Evolutionary conservation across 2,329 filamentous ascomycete genomes (phyloP), one percentile per base, ranked within the genome.

Genomic region (Coniella lustricola): DNA sequence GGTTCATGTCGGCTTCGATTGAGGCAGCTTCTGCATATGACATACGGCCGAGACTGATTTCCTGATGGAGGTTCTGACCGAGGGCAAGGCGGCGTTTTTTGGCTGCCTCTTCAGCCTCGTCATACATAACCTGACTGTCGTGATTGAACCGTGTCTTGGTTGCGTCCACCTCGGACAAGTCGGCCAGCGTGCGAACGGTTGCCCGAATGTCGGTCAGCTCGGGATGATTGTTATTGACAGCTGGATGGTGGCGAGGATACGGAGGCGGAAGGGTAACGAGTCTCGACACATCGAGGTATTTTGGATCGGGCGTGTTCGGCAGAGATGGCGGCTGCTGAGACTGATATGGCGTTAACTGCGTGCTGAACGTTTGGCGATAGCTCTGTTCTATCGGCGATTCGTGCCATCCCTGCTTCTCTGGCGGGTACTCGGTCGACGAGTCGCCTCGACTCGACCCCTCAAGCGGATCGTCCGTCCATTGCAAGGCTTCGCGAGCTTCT

Each of bases 221-320:
- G 0, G 93, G 93, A 61, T 98, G 93, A 57, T 81, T 94, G 61
- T 97, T 98, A 64, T 95, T 96, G 14, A 97, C 87, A 0, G 93
- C 93, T 8, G 93, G 93, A 59, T 97, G 86, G 60, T 97, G 91
- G 7, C 91, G 84, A 1, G 93, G 93, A 63, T 95, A 97, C 2
- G 93, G 87, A 1, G 93, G 93, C 8, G 93, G 93, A 25, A 98
- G 74, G 0, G 93, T 96, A 4, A 98, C 86, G 1, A 98, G 79
- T 22, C 93, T 79, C 3, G 93, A 97, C 21, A 97, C 85, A 60
- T 98, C 91, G 3, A 97, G 69, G 50, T 81, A 81, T 58, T 75
- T 67, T 31, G 68, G 72, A 52, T 61, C 70, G 22, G 72, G 70
- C 2, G 68, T 73, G 36, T 67, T 71, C 3, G 73, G 75, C 47